phyloP scores from a whole-genome alignment of 768 basidiomycete species.

The Hygrophorus pudorinus region DNA sequence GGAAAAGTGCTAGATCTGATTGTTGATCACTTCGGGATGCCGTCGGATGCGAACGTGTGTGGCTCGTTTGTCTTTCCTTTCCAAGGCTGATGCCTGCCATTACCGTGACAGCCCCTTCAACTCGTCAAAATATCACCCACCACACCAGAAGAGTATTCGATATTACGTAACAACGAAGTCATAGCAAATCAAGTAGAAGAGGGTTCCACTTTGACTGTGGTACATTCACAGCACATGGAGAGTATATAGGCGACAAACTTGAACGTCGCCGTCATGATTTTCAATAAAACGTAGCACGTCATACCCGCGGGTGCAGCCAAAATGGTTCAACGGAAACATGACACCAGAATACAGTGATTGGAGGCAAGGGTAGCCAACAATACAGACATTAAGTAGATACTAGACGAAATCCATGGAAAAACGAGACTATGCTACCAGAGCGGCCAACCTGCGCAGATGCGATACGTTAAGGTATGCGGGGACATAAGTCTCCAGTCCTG shows the following conservation, averaged over 20 bases:
- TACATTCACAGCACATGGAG: not conserved
- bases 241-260: too few relatives aligned
- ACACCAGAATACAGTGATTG: not conserved
- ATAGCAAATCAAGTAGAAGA: conserved; percentile 47
- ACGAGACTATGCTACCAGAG: conserved; percentile 58
- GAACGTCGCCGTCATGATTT: too few relatives aligned
- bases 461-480: conserved; percentile 87
- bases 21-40: conserved; percentile 26
- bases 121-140: conserved; percentile 21
- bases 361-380: not conserved
- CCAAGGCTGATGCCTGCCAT: not conserved
- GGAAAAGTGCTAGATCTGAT: conserved; percentile 58
- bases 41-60: conserved; percentile 24
- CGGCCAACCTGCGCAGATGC: conserved; percentile 79
- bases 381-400: conserved; percentile 2
- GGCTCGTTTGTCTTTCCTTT: not conserved
- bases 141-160: conserved; percentile 15
- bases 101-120: conserved; percentile 27
- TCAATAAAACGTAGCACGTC: too few relatives aligned
- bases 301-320: not conserved
- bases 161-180: conserved; percentile 37
- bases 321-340: too few relatives aligned
- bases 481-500: conserved; percentile 92
- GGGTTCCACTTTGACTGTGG: conserved; percentile 26
- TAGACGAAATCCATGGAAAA: conserved; percentile 7